Evolutionary conservation across 2,329 filamentous ascomycete genomes (phyloP).

Genomic region (Scopulariopsis brevicaulis): DNA sequence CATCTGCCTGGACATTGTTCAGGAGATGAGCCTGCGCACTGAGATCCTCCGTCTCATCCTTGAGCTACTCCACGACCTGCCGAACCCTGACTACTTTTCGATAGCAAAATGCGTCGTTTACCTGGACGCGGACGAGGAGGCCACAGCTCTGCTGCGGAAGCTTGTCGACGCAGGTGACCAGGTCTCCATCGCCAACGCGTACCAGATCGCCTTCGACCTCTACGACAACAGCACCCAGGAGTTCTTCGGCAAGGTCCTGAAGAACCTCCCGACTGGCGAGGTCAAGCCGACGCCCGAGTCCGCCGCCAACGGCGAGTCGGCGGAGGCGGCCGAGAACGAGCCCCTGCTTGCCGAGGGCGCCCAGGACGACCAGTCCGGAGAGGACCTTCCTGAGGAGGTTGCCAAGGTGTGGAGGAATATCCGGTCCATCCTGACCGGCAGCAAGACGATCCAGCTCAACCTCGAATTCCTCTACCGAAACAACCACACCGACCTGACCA

Average conservation of each 20-base stretch:
- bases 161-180: conserved; percentile 71
- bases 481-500: conserved; percentile 83
- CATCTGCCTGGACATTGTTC: conserved; percentile 96
- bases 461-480: conserved; percentile 94
- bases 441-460: conserved; percentile 88
- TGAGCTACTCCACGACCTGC: conserved; percentile 88
- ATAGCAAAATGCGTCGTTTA: conserved; percentile 98
- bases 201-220: conserved; percentile 95
- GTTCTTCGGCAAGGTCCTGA: conserved; percentile 82
- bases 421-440: conserved; percentile 66
- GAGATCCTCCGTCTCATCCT: conserved; percentile 85
- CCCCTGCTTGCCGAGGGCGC: conserved; percentile 43
- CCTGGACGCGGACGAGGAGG: conserved; percentile 82
- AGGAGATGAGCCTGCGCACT: conserved; percentile 75
- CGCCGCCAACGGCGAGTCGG: conserved; percentile 14
- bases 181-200: conserved; percentile 73
- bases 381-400: conserved; percentile 36
- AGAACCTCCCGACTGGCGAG: conserved; percentile 56
- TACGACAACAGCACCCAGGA: conserved; percentile 99
- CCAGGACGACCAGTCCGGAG: conserved; percentile 29
- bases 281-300: conserved; percentile 22
- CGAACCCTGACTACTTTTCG: conserved; percentile 90
- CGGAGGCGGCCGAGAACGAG: conserved; percentile 34
- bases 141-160: conserved; percentile 72
- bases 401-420: conserved; percentile 51